A percentile compares a stretch with the other conserved stretches of the same genome.
phyloP scores from a whole-genome alignment of 352 stramenopile species.

The Elongisporangium senticosum region DNA sequence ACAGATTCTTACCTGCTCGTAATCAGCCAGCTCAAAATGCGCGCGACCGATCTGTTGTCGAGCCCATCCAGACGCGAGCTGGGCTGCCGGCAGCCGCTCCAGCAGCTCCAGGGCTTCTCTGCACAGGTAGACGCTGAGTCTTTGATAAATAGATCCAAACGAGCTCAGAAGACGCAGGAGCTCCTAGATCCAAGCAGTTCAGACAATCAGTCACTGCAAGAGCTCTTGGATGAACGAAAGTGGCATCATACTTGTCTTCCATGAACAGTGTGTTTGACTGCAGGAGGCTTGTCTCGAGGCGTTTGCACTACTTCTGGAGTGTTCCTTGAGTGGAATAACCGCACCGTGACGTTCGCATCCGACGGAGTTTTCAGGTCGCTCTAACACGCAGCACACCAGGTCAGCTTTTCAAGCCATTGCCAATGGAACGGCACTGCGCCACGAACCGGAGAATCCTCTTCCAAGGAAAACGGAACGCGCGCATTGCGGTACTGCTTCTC shows the following conservation, averaged over 20 bases:
- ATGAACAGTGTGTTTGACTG: neutral
- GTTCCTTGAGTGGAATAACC: neutral
- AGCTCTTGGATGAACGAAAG: too few species aligned
- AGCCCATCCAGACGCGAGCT: slow-evolving; percentile 91
- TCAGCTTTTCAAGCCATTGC: neutral
- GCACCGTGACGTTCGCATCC: neutral
- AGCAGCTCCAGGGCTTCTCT: slow-evolving; percentile 86
- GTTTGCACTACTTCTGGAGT: neutral
- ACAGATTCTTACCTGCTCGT: slow-evolving; percentile 40
- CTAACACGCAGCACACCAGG: neutral
- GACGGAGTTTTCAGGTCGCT: neutral
- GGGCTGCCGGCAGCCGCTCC: slow-evolving; percentile 67
- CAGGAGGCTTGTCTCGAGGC: neutral
- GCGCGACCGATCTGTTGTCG: slow-evolving; percentile 91
- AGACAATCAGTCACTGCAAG: too few species aligned
- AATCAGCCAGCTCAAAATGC: slow-evolving; percentile 96
- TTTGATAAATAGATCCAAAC: slow-evolving; percentile 73
- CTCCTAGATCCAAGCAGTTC: slow-evolving; percentile 13
- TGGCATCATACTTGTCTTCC: neutral
- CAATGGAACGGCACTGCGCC: neutral
- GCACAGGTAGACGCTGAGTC: slow-evolving; percentile 74
- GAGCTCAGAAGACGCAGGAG: slow-evolving; percentile 54
- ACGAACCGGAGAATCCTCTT: neutral
- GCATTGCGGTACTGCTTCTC: slow-evolving; percentile 42
- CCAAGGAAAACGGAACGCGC: slow-evolving; percentile 49